Percentiles rank a stretch among this genome's conserved stretches.
Conservation (phyloP, 805 yeast genomes). For the Metschnikowia similis region DNA sequence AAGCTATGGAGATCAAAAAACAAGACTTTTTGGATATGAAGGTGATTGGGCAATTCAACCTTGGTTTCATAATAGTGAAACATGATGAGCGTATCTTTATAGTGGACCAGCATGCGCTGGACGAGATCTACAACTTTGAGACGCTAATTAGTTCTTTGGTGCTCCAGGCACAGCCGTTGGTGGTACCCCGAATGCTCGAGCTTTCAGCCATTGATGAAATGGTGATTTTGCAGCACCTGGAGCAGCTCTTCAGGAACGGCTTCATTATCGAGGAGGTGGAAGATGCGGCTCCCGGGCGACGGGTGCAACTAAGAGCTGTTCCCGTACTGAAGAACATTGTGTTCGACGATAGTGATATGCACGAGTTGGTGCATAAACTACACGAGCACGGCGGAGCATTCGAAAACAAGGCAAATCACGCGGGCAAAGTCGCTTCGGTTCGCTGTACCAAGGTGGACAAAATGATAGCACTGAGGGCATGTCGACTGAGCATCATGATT, state of each 20-base stretch:
- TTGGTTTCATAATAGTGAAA: conserved; percentile 84
- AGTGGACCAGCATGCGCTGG: conserved; percentile 96
- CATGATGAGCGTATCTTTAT: conserved; percentile 65
- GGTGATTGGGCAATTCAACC: conserved; percentile 87
- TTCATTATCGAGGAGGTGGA: conserved; percentile 50
- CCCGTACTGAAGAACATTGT: conserved; percentile 71
- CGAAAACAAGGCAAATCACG: background rate
- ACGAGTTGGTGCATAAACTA: conserved; percentile 69
- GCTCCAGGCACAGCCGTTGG: conserved; percentile 60
- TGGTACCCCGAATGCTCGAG: conserved; percentile 55
- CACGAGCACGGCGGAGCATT: conserved; percentile 37
- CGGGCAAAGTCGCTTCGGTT: conserved; percentile 1
- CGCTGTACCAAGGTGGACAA: conserved; percentile 74
- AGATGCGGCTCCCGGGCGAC: conserved; percentile 50
- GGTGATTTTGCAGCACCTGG: conserved; percentile 55
- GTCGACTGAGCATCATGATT: conserved; percentile 90
- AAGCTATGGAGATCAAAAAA: conserved; percentile 47
- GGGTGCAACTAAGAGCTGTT: conserved; percentile 53
- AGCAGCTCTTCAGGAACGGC: conserved; percentile 69
- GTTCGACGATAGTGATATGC: conserved; percentile 65
- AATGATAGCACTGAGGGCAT: conserved; percentile 93
- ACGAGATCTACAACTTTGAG: conserved; percentile 92
- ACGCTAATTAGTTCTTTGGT: conserved; percentile 49
- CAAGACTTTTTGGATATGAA: conserved; percentile 71
- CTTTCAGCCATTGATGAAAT: conserved; percentile 77